phyloP scores from a whole-genome alignment of 2,329 filamentous ascomycete species.

The Claviceps maximensis region DNA sequence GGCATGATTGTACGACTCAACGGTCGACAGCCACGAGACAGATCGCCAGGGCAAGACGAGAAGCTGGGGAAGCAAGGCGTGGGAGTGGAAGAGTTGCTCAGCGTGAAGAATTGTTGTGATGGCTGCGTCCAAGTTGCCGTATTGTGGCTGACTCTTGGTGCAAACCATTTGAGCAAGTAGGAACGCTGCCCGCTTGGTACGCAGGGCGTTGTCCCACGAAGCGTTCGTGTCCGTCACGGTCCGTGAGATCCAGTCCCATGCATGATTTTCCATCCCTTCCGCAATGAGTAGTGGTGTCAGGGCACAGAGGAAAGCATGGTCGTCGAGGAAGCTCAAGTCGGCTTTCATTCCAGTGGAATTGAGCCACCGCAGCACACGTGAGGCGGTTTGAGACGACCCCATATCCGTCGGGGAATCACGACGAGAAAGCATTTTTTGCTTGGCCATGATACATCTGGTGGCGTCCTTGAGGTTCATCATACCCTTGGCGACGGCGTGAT shows the following conservation, averaged over 20 bases:
- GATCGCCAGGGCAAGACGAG: constrained; percentile 31
- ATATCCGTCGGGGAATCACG: constrained; percentile 17
- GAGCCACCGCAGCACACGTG: constrained; percentile 40
- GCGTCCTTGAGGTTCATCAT: constrained; percentile 43
- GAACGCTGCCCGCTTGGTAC: constrained; percentile 16
- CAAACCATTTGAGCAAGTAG: constrained; percentile 29
- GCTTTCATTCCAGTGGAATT: constrained; percentile 34
- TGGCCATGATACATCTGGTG: constrained; percentile 38
- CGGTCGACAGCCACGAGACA: constrained; percentile 39
- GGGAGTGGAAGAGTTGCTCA: constrained; percentile 26
- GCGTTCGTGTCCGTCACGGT: constrained; percentile 19
- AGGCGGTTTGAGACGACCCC: constrained; percentile 29
- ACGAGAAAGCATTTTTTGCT: constrained; percentile 26
- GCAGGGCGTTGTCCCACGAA: constrained; percentile 10
- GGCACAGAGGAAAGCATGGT: constrained; percentile 23
- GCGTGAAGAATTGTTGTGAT: constrained; percentile 35
- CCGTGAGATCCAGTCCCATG: constrained; percentile 39
- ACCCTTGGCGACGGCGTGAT: constrained; percentile 39
- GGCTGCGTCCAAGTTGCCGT: constrained; percentile 34
- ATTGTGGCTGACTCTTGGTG: constrained; percentile 24
- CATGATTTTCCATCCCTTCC: constrained; percentile 36
- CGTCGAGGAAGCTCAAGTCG: constrained; percentile 30
- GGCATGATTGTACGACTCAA: constrained; percentile 31
- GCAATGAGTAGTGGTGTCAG: constrained; percentile 38
- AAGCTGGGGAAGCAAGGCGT: constrained; percentile 21